Evolutionary conservation across 768 basidiomycete species (phyloP), one percentile per base, ranked within the genome.

Genomic region (Termitomyces sp.): DNA sequence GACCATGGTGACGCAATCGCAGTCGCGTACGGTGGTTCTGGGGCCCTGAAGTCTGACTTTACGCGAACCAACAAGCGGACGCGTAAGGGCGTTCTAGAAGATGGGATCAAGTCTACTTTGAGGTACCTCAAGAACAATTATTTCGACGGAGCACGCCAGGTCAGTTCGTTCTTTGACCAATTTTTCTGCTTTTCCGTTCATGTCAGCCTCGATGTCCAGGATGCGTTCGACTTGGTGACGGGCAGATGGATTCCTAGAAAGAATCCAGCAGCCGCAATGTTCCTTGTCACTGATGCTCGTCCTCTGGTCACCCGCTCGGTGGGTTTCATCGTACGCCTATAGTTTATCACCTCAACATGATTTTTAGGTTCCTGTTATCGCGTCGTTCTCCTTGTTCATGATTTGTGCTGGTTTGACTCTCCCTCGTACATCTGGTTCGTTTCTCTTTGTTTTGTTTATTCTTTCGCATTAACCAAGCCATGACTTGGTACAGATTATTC

Each of bases 71-170:
- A 93, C 65, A 88, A 89, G 71, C 82, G 97, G 34, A 95, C 94
- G 2, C 83, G 76, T 52, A 83, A 87, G 59, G 97, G 97, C 33
- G 70, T 74, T 26, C 65, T 97, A 39, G 87, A 94, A 66, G 97
- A 99, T 72, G 91, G 91, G 0, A 79, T 84, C 71, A 98, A 98
- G 70, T 88, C 89, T 24, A 69, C 85, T 0, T 78, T 85, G 74
- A 84, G 97, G 60, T 99, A 98, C 68, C 67, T 97, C 64, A 95
- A 89, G 79, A 98, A 98, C 78, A 98, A 96, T 68, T 93, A 93
- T 74, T 90, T 97, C 62, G 97, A 99, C 70, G 97, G 97, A 7
- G 81, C 94, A 50, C 79, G 95, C 67, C 94, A 96, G 79, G 89
- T 89, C 93, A 76, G 88, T 85, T 48, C 52, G 72, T 64, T 45